phyloP scores from a whole-genome alignment of 202 grass and related monocot genomes.

The Panicum virgatum region DNA sequence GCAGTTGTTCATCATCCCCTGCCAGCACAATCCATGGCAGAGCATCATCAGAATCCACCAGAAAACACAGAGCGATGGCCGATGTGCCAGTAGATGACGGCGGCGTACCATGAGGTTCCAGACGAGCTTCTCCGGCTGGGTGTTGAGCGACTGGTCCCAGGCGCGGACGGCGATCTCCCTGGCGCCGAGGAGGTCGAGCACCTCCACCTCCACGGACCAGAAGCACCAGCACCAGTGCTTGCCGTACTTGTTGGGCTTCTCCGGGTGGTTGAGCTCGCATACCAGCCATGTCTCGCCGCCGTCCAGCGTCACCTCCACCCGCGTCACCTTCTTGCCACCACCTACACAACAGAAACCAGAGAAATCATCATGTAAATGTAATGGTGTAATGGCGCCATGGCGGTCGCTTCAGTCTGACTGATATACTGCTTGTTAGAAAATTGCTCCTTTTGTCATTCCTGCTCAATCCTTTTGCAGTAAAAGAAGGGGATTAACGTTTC shows the following conservation, averaged over 20 bases:
- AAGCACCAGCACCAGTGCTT: constrained; percentile 93
- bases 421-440: too few species aligned
- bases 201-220: constrained; percentile 75
- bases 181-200: constrained; percentile 67
- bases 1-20: constrained; percentile 99
- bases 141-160: constrained; percentile 82
- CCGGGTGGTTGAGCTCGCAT: constrained; percentile 59
- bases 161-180: constrained; percentile 82
- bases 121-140: constrained; percentile 73
- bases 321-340: constrained; percentile 56
- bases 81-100: not conserved
- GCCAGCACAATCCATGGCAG: not conserved
- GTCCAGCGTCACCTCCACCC: constrained; percentile 77
- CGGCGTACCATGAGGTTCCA: constrained; percentile 82
- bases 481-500: too few species aligned
- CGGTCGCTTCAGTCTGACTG: too few species aligned
- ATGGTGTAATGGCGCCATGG: not conserved
- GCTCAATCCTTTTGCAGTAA: too few species aligned
- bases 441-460: not conserved
- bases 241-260: constrained; percentile 81
- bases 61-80: not conserved
- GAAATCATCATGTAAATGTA: not conserved
- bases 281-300: constrained; percentile 73
- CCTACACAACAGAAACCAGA: not conserved
- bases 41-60: not conserved